Evolutionary conservation across 495 filamentous ascomycete species (phyloP), one percentile per base, ranked within the genome.

Genomic region (Penicillium diatomitis): DNA sequence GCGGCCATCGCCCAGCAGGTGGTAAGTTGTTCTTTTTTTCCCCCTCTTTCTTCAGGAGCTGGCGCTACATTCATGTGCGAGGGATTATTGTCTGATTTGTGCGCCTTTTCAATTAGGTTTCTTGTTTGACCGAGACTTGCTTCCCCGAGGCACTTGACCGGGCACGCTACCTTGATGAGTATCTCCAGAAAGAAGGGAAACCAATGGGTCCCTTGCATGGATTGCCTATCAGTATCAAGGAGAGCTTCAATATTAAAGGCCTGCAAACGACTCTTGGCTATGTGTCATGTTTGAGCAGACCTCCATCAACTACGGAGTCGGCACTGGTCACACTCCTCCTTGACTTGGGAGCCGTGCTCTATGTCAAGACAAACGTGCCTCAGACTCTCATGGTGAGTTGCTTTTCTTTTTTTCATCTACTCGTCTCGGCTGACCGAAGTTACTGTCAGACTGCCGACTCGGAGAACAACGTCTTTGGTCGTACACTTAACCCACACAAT

Each of bases 181-280:
- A 70, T 37, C 47, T 71, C 3, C 32, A 41, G 12, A 53, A 57
- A 11, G 51, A 59, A 8, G 54, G 60, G 1, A 72, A 69, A 32
- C 66, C 73, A 3, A 56, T 81, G 32, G 81, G 81, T 0, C 79
- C 80, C 0, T 65, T 85, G 0, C 81, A 85, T 48, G 81, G 81
- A 29, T 48, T 85, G 5, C 81, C 81, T 0, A 75, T 84, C 42
- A 77, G 72, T 51, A 63, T 83, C 20, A 85, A 85, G 61, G 81
- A 84, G 50, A 75, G 76, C 43, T 64, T 81, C 32, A 64, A 61
- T 35, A 69, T 85, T 42, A 67, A 59, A 30, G 56, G 53, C 6
- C 3, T 48, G 29, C 53, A 59, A 10, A 73, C 76, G 2, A 76
- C 52, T 0, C 31, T 58, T 0, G 55, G 56, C 30, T 64, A 53